Conservation (phyloP, 2,329 filamentous ascomycete species). For the Tolypocladium tropicale region DNA sequence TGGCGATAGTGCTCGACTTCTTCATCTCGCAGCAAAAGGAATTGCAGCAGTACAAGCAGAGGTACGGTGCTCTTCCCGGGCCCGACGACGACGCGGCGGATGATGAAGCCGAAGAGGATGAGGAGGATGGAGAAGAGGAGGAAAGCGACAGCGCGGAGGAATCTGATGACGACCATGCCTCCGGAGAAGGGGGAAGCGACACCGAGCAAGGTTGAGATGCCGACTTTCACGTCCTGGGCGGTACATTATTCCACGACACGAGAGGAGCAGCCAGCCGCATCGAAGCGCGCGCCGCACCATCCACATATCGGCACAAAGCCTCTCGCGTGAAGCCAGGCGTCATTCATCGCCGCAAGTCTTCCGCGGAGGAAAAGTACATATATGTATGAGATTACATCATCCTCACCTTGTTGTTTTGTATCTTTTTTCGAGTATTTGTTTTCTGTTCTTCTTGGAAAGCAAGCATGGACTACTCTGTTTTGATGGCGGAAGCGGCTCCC, state of each 20-base stretch:
- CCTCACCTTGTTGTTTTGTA: too few relatives aligned
- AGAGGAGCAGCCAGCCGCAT: neutral
- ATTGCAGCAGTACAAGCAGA: constrained; percentile 48
- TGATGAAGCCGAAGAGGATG: constrained; percentile 7
- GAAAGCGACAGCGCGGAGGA: constrained; percentile 6
- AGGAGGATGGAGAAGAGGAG: constrained; percentile 19
- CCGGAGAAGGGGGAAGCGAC: constrained; percentile 8
- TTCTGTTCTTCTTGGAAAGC: neutral
- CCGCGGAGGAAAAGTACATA: too few relatives aligned
- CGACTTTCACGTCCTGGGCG: neutral
- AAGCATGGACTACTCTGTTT: neutral
- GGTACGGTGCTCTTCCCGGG: constrained; percentile 32
- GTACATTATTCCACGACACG: neutral
- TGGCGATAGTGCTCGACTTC: constrained; percentile 57
- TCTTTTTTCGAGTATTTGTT: neutral
- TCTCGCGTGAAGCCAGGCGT: too few relatives aligned
- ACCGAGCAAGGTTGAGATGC: constrained; percentile 8
- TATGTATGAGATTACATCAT: too few relatives aligned
- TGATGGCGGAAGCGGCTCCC: neutral
- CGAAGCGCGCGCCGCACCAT: too few relatives aligned
- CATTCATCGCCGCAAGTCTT: too few relatives aligned
- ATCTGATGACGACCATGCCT: constrained; percentile 10
- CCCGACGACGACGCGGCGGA: constrained; percentile 6
- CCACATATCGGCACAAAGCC: too few relatives aligned
- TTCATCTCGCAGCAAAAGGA: constrained; percentile 53